A percentile compares a stretch with the other conserved stretches of the same genome.
Evolutionary conservation across 208 protist species (phyloP).

Genomic region (Leishmania arabica): DNA sequence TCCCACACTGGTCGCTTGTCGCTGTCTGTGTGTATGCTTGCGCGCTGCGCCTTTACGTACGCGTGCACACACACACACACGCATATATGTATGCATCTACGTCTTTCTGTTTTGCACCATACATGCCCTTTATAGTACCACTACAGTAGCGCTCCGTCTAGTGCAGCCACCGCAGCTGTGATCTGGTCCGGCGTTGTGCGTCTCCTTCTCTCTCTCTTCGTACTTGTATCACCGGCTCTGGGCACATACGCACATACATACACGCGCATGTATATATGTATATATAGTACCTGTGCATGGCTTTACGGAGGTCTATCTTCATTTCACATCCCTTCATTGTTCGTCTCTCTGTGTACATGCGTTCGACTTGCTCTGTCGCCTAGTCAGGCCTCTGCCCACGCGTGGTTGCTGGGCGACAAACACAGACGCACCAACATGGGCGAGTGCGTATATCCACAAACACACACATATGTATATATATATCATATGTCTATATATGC

Average conservation of each 20-base stretch:
- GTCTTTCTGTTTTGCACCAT: neutral
- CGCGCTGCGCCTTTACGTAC: neutral
- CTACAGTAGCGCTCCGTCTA: neutral
- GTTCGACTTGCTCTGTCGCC: neutral
- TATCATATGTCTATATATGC: neutral
- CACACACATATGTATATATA: neutral
- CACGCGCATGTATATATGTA: neutral
- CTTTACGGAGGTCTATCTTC: neutral
- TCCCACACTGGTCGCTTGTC: neutral
- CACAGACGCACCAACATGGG: neutral
- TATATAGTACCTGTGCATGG: neutral
- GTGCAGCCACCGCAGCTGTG: neutral
- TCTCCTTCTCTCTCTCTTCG: neutral
- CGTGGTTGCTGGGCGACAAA: neutral
- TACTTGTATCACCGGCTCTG: neutral
- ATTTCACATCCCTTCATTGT: neutral
- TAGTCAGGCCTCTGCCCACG: neutral
- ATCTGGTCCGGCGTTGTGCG: neutral
- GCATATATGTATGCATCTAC: neutral
- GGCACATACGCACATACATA: neutral
- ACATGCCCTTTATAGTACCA: neutral
- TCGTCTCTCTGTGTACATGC: neutral
- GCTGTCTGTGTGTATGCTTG: neutral
- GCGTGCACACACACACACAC: neutral
- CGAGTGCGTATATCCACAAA: neutral